Conservation (phyloP, 768 basidiomycete species). For the Rubroboletus satanas region DNA sequence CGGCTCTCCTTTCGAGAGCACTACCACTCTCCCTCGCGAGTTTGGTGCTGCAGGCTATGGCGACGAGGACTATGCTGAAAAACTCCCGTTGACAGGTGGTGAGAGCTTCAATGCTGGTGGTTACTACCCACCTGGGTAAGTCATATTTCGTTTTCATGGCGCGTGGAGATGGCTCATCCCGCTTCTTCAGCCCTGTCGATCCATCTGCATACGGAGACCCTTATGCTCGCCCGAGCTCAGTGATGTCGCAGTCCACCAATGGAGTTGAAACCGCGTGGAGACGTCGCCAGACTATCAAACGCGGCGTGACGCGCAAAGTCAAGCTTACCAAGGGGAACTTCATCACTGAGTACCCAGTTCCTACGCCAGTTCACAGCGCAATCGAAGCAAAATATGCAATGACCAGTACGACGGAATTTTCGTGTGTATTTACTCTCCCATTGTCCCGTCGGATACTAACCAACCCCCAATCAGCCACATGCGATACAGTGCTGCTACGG, state of each 20-base stretch:
- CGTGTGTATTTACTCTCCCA: constrained; percentile 42
- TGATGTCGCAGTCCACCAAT: constrained; percentile 50
- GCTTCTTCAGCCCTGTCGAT: constrained; percentile 42
- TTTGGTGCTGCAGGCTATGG: constrained; percentile 44
- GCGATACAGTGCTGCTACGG: constrained; percentile 90
- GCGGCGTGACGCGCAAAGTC: constrained; percentile 91
- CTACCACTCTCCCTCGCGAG: constrained; percentile 51
- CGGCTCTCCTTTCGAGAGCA: constrained; percentile 54
- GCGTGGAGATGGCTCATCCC: not conserved
- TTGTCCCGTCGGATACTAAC: not conserved
- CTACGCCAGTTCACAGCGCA: constrained; percentile 76
- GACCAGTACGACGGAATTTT: constrained; percentile 82
- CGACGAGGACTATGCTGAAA: constrained; percentile 74
- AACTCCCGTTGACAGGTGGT: constrained; percentile 65
- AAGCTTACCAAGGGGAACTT: constrained; percentile 92
- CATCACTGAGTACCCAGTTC: constrained; percentile 85
- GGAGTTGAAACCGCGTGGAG: constrained; percentile 61
- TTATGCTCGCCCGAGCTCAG: constrained; percentile 51
- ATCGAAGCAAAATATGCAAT: constrained; percentile 75
- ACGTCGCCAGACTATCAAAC: constrained; percentile 86
- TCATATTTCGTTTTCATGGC: constrained; percentile 10
- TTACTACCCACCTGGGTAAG: constrained; percentile 75
- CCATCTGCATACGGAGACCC: constrained; percentile 66
- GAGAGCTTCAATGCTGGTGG: constrained; percentile 51
- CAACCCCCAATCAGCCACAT: constrained; percentile 53